Evolutionary conservation across 805 yeast species (phyloP).

Genomic region (Tetrapisispora phaffii): DNA sequence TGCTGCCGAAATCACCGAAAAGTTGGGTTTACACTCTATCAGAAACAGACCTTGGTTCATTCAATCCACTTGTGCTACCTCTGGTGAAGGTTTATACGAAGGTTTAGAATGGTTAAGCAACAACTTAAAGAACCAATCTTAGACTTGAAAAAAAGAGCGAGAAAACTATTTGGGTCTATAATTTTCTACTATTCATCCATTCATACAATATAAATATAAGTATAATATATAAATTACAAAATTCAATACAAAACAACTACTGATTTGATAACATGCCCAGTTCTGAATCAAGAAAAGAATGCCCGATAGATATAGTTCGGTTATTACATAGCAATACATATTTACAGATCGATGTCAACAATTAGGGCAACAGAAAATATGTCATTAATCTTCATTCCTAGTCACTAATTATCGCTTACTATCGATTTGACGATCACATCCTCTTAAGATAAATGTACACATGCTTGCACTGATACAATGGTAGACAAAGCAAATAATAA

Average conservation of each 20-base stretch:
- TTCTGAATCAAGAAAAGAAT: too few relatives aligned
- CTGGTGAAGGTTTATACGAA: constrained; percentile 97
- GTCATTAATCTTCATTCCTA: too few relatives aligned
- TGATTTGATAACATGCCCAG: not conserved
- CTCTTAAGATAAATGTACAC: too few relatives aligned
- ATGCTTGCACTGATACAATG: too few relatives aligned
- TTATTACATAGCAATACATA: too few relatives aligned
- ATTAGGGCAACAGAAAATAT: too few relatives aligned
- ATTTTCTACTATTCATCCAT: not conserved
- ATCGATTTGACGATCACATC: too few relatives aligned
- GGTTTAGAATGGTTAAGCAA: constrained; percentile 96
- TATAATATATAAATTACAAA: too few relatives aligned
- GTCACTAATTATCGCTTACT: too few relatives aligned
- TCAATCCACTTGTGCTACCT: constrained; percentile 97
- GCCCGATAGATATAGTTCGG: too few relatives aligned
- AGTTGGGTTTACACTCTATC: constrained; percentile 90
- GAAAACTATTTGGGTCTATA: not conserved
- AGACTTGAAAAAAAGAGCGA: constrained; percentile 9
- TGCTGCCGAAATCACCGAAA: constrained; percentile 96
- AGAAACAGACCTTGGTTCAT: constrained; percentile 99
- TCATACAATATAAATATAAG: not conserved
- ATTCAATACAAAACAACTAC: not conserved
- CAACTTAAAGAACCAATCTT: constrained; percentile 67
- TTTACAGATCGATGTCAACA: too few relatives aligned
- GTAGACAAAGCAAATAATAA: too few relatives aligned